phyloP scores from a whole-genome alignment of 306 rosid genomes.

The Acmispon strigosus region DNA sequence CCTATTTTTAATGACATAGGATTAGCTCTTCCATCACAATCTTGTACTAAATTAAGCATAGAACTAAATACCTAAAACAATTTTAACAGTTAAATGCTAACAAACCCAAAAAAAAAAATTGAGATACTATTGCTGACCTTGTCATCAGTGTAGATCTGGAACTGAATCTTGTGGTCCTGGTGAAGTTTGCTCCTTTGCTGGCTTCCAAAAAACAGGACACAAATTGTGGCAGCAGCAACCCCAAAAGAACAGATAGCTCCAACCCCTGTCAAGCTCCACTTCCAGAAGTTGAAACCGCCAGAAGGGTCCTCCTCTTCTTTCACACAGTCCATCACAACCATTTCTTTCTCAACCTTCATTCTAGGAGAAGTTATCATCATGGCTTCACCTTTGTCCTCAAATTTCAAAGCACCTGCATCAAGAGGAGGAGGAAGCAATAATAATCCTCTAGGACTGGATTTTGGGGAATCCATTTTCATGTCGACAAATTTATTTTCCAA shows the following conservation, averaged over 20 bases:
- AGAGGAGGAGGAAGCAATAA: constrained; percentile 21
- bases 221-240: constrained; percentile 77
- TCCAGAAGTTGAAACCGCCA: constrained; percentile 47
- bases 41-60: not conserved
- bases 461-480: constrained; percentile 76
- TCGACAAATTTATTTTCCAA: constrained; percentile 69
- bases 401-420: constrained; percentile 26
- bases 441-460: constrained; percentile 31
- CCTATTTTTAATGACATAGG: not conserved
- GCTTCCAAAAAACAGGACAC: constrained; percentile 52
- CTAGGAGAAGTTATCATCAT: constrained; percentile 39
- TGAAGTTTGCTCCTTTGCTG: constrained; percentile 39
- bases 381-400: constrained; percentile 42
- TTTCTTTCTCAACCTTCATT: constrained; percentile 28
- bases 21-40: not conserved
- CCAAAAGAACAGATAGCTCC: constrained; percentile 92
- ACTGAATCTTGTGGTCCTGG: constrained; percentile 42
- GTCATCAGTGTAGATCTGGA: constrained; percentile 62
- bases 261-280: constrained; percentile 63
- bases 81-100: not conserved
- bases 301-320: constrained; percentile 9
- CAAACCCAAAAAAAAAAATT: not conserved
- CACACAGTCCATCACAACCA: constrained; percentile 9
- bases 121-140: constrained; percentile 47
- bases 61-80: not conserved